Evolutionary conservation across 441 rosid genomes (phyloP), one percentile per base, ranked within the genome.

Genomic region (Gossypium davidsonii): DNA sequence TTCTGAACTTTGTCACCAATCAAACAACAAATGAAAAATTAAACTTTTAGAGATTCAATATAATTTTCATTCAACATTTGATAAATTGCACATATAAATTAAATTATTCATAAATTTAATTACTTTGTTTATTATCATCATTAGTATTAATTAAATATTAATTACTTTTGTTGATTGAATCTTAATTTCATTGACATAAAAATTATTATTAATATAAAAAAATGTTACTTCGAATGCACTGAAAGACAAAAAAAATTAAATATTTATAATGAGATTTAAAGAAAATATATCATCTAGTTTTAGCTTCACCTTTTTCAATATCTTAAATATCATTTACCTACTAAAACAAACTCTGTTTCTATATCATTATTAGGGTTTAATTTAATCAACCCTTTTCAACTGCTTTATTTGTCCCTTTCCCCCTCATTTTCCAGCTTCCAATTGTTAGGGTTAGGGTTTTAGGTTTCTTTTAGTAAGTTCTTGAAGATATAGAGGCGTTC

Each of bases 361-460:
- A 39, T 12, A 67, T 65, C 14, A 21, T 67, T 49, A 23, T 67
- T n/a, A 17, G 59, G 46, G 26, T 69, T 52, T 52, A 68, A 26
- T 23, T 31, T 52, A n/a, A 44, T n/a, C 11, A 15, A 15, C 18
- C 28, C 49, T 15, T 31, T 44, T 44, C 65, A 44, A 21, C 18
- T n/a, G 28, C 4, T 17, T 61, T 34, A 14, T 34, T 15, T 28
- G 12, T 18, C 51, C 12, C 28, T 25, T 25, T 1, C 14, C 23
- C n/a, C 2, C n/a, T 15, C 9, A 8, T 20, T 51, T 20, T 18
- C 15, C 34, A 68, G 11, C 48, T 57, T 74, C 23, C 34, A 46
- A 14, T 28, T 58, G 17, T 48, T 51, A 51, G 66, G 61, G 58
- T 42, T 73, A 73, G 76, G 76, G 76, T 77, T 73, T 77, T 56